Evolutionary conservation across 2,329 filamentous ascomycete species (phyloP).

Genomic region (Domatiomyces catenatus): DNA sequence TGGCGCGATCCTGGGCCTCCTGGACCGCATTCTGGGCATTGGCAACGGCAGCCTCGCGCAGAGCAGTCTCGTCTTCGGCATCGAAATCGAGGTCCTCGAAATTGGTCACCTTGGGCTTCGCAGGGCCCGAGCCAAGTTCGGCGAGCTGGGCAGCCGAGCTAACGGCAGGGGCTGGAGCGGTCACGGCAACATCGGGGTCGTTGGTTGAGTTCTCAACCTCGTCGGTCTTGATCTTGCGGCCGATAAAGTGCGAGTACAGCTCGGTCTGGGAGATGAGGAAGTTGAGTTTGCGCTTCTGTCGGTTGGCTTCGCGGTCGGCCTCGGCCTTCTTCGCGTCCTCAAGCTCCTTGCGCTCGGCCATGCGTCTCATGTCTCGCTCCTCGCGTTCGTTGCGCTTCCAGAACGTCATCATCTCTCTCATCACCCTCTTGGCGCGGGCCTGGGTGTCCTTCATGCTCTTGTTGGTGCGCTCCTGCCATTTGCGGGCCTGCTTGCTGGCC

Average conservation of each 20-base stretch:
- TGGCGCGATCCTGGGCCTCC: slow-evolving; percentile 81
- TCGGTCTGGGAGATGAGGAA: slow-evolving; percentile 98
- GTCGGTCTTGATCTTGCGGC: slow-evolving; percentile 96
- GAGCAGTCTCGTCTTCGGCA: slow-evolving; percentile 70
- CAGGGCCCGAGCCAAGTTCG: slow-evolving; percentile 32
- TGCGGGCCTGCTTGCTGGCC: slow-evolving; percentile 88
- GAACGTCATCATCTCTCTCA: slow-evolving; percentile 99
- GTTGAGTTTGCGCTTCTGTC: slow-evolving; percentile 97
- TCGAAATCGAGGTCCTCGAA: slow-evolving; percentile 95
- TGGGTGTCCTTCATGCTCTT: slow-evolving; percentile 98
- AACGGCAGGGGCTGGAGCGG: slow-evolving; percentile 27
- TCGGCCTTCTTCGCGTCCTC: slow-evolving; percentile 95
- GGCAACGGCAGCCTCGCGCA: slow-evolving; percentile 74
- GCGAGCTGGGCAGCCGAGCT: slow-evolving; percentile 33
- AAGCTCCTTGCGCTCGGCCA: slow-evolving; percentile 87
- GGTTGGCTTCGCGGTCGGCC: slow-evolving; percentile 89
- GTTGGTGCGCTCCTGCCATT: slow-evolving; percentile 95
- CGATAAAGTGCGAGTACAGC: slow-evolving; percentile 97
- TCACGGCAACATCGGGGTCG: slow-evolving; percentile 51
- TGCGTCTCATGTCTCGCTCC: slow-evolving; percentile 83
- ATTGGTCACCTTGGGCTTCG: slow-evolving; percentile 60
- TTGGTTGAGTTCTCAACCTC: slow-evolving; percentile 85
- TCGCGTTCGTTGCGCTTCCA: slow-evolving; percentile 99
- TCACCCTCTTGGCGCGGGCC: slow-evolving; percentile 88
- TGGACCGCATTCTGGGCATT: slow-evolving; percentile 94